Percentiles rank a stretch among this genome's conserved stretches.
Evolutionary conservation across 129 eudicot genomes (phyloP).

Genomic region (Chrysanthemum lavandulifolium): DNA sequence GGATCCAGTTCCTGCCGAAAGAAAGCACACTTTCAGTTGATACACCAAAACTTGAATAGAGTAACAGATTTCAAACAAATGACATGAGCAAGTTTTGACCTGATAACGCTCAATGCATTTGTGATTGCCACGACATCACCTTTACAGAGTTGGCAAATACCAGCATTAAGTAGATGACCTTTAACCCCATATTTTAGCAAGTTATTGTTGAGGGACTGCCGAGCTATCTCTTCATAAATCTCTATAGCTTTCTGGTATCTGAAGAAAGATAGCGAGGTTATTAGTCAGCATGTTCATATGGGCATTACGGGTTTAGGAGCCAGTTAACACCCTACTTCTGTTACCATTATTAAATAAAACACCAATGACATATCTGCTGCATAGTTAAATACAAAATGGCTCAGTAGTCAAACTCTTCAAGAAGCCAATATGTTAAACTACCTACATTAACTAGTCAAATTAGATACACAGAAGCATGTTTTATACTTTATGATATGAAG

Average conservation of each 20-base stretch:
- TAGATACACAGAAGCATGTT: too few relatives aligned
- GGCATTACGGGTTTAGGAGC: neutral
- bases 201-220: constrained; percentile 49
- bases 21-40: constrained; percentile 12
- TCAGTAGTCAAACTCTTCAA: too few relatives aligned
- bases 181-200: constrained; percentile 50
- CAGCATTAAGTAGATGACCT: constrained; percentile 61
- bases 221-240: constrained; percentile 54
- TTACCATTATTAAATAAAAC: too few relatives aligned
- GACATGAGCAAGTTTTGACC: constrained; percentile 23
- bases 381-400: too few relatives aligned
- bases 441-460: too few relatives aligned
- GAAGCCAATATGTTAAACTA: too few relatives aligned
- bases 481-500: too few relatives aligned
- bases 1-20: constrained; percentile 64
- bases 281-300: neutral
- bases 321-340: too few relatives aligned
- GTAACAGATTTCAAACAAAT: neutral
- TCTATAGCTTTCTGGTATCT: constrained; percentile 45
- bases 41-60: neutral
- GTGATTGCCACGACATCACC: constrained; percentile 47
- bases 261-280: constrained; percentile 10
- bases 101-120: constrained; percentile 52
- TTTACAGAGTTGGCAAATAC: constrained; percentile 58
- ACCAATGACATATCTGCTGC: too few relatives aligned